A percentile compares a stretch with the other conserved stretches of the same genome.
Evolutionary conservation across 2,329 filamentous ascomycete species (phyloP).

Genomic region (Pseudomassariella vexata): DNA sequence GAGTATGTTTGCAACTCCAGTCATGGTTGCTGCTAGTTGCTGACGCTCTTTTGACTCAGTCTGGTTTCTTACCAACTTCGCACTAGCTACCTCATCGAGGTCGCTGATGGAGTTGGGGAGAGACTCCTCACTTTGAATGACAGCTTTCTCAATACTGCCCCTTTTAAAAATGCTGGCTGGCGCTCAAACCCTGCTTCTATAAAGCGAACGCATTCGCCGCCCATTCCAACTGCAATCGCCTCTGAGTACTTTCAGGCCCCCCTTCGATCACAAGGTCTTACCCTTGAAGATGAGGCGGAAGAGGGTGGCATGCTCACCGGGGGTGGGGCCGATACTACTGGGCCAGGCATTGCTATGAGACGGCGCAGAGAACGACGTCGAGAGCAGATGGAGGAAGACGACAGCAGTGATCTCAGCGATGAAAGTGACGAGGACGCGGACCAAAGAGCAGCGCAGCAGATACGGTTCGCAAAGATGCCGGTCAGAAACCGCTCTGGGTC

Average conservation of each 20-base stretch:
- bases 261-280: constrained; percentile 55
- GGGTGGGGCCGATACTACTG: constrained; percentile 61
- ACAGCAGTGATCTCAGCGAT: constrained; percentile 79
- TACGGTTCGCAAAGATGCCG: constrained; percentile 95
- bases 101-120: constrained; percentile 80
- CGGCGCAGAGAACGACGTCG: constrained; percentile 55
- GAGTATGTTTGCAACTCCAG: constrained; percentile 25
- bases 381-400: constrained; percentile 77
- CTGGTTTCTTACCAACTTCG: constrained; percentile 79
- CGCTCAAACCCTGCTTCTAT: constrained; percentile 66
- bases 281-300: constrained; percentile 65
- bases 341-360: constrained; percentile 61
- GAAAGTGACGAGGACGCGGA: constrained; percentile 77
- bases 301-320: constrained; percentile 68
- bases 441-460: constrained; percentile 73
- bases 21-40: not conserved
- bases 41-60: constrained; percentile 32
- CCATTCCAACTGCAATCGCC: constrained; percentile 75
- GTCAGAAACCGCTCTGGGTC: constrained; percentile 80
- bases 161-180: constrained; percentile 82
- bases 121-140: constrained; percentile 78
- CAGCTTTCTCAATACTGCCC: constrained; percentile 69
- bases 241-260: constrained; percentile 77
- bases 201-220: constrained; percentile 79
- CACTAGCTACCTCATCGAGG: constrained; percentile 71